These are phyloP conservation scores for Umbilicus rupestris DNA, from an alignment of 164 flowering plant species.

Conservation along the genomic window DNA sequence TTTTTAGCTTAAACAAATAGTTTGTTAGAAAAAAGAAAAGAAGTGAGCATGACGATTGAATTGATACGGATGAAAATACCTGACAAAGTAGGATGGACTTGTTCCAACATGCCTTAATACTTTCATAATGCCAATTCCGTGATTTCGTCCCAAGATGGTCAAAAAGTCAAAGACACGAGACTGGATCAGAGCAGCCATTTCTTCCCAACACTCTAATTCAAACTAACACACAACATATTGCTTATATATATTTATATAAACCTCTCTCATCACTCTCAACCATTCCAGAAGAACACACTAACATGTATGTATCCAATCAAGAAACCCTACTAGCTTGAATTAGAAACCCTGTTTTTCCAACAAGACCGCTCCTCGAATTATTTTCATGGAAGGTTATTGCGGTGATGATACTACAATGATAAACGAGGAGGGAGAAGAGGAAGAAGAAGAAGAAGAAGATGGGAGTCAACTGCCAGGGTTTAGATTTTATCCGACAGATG, in stretches of 20 bases:
- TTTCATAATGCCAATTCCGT: conserved; percentile 5
- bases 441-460: background rate
- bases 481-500: conserved; percentile 14
- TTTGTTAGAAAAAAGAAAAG: no score
- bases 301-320: no score
- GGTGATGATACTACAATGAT: conserved; percentile 1
- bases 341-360: background rate
- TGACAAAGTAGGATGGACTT: background rate
- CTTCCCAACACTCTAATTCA: background rate
- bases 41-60: no score
- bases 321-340: background rate
- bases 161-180: conserved; percentile 1
- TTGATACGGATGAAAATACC: no score
- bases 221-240: background rate
- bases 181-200: conserved; percentile 4
- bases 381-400: background rate
- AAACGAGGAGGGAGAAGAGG: background rate
- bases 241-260: background rate
- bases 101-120: background rate
- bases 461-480: conserved; percentile 10
- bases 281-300: conserved; percentile 4
- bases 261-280: background rate
- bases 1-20: no score
- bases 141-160: background rate
- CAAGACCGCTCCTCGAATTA: no score